phyloP scores from a whole-genome alignment of 257 asterid genomes.

The Leptodermis oblonga region DNA sequence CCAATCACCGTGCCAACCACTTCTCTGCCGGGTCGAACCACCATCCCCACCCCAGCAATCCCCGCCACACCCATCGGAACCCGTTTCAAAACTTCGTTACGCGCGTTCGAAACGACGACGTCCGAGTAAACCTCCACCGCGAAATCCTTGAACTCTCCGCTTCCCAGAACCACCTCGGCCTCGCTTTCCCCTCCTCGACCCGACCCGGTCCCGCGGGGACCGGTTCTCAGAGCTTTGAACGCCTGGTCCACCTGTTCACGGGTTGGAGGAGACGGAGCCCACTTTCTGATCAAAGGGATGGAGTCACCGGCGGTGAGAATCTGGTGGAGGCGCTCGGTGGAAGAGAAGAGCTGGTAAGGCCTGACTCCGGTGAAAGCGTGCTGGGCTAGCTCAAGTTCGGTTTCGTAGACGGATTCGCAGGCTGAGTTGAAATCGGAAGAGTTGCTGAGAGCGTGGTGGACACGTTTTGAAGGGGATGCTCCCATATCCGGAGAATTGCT shows the following conservation, averaged over 20 bases:
- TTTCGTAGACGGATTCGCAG: constrained; percentile 48
- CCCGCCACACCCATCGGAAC: constrained; percentile 68
- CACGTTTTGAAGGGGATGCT: constrained; percentile 66
- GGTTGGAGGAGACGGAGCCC: constrained; percentile 62
- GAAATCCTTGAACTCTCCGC: constrained; percentile 48
- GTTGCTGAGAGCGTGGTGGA: constrained; percentile 30
- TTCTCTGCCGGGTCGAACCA: constrained; percentile 47
- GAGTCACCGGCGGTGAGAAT: constrained; percentile 31
- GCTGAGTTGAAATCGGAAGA: constrained; percentile 67
- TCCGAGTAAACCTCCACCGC: constrained; percentile 48
- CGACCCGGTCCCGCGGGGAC: constrained; percentile 21
- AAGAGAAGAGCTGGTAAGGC: constrained; percentile 72
- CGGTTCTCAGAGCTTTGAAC: constrained; percentile 26
- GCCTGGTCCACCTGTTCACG: constrained; percentile 62
- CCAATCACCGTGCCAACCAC: constrained; percentile 67
- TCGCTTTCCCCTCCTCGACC: constrained; percentile 23
- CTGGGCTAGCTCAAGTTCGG: constrained; percentile 54
- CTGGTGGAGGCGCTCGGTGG: constrained; percentile 56
- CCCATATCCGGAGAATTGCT: constrained; percentile 40
- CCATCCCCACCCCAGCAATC: constrained; percentile 59
- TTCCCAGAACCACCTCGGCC: constrained; percentile 30
- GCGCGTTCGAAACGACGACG: constrained; percentile 44
- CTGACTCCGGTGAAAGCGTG: constrained; percentile 75
- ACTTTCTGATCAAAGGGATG: constrained; percentile 48
- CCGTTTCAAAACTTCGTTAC: constrained; percentile 42